Conservation (phyloP, 1,139 yeast species). For the Saccharomyces hybrid region DNA sequence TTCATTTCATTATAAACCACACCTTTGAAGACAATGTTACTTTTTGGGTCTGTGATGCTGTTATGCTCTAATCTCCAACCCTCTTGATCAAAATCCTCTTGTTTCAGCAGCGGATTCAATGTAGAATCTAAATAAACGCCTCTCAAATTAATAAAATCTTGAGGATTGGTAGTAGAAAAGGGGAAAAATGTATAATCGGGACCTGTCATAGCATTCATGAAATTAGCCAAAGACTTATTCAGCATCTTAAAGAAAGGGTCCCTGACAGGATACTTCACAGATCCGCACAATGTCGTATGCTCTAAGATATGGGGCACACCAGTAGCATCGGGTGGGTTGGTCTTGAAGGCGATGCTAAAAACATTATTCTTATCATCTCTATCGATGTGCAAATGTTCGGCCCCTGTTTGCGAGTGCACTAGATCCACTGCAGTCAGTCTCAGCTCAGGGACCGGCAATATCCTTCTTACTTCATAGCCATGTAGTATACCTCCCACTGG, state of each 20-base stretch:
- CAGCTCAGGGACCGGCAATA: slow-evolving; percentile 70
- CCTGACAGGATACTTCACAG: slow-evolving; percentile 80
- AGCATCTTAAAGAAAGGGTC: slow-evolving; percentile 98
- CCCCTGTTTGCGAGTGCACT: slow-evolving; percentile 59
- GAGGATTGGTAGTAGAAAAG: slow-evolving; percentile 83
- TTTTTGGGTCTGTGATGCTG: slow-evolving; percentile 44
- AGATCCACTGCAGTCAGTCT: slow-evolving; percentile 72
- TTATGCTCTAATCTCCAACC: slow-evolving; percentile 95
- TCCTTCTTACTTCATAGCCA: slow-evolving; percentile 59
- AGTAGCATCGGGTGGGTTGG: slow-evolving; percentile 87
- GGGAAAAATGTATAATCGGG: slow-evolving; percentile 94
- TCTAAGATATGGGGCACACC: slow-evolving; percentile 98
- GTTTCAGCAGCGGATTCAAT: slow-evolving; percentile 67
- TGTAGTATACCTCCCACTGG: slow-evolving; percentile 55
- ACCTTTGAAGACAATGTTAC: slow-evolving; percentile 77
- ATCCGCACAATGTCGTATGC: slow-evolving; percentile 93
- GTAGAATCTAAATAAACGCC: slow-evolving; percentile 86
- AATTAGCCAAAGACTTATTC: slow-evolving; percentile 78
- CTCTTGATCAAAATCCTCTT: slow-evolving; percentile 85
- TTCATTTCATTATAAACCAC: slow-evolving; percentile 98
- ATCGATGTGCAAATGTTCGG: slow-evolving; percentile 80
- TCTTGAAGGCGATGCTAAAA: slow-evolving; percentile 83
- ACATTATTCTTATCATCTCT: slow-evolving; percentile 78
- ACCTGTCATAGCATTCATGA: slow-evolving; percentile 99
- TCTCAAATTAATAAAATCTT: slow-evolving; percentile 78